Evolutionary conservation across 2,329 filamentous ascomycete species (phyloP).

Genomic region (Didymosphaeria variabile): DNA sequence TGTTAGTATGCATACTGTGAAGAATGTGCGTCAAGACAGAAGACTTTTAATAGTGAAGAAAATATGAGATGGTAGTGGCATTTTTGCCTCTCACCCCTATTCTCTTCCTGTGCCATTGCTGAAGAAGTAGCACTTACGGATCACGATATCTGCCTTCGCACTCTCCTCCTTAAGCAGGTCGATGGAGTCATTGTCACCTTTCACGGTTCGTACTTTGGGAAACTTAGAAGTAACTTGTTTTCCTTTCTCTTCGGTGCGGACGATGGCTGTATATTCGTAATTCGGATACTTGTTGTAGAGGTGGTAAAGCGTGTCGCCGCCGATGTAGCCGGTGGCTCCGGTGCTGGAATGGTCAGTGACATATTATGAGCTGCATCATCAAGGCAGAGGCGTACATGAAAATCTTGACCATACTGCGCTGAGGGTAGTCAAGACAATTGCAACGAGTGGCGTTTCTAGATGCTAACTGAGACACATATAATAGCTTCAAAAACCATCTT

Average conservation of each 20-base stretch:
- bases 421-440: too few species aligned
- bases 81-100: too few species aligned
- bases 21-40: neutral
- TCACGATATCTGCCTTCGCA: constrained; percentile 61
- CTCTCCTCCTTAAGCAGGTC: constrained; percentile 58
- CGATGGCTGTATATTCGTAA: constrained; percentile 56
- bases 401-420: constrained; percentile 1
- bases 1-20: neutral
- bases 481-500: neutral
- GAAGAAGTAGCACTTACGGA: constrained; percentile 24
- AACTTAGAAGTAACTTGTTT: constrained; percentile 54
- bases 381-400: neutral
- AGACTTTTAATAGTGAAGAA: neutral
- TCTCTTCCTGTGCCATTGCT: neutral
- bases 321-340: constrained; percentile 30
- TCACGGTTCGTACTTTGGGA: constrained; percentile 57
- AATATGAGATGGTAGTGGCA: neutral
- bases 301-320: constrained; percentile 54
- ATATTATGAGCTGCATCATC: neutral
- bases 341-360: constrained; percentile 19
- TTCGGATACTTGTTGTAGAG: constrained; percentile 57
- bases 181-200: constrained; percentile 59
- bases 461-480: neutral
- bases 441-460: too few species aligned
- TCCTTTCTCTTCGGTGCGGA: constrained; percentile 56